These are phyloP conservation scores for Solanum pinnatisectum DNA, from an alignment of 257 asterid species.

Conservation along the genomic window DNA sequence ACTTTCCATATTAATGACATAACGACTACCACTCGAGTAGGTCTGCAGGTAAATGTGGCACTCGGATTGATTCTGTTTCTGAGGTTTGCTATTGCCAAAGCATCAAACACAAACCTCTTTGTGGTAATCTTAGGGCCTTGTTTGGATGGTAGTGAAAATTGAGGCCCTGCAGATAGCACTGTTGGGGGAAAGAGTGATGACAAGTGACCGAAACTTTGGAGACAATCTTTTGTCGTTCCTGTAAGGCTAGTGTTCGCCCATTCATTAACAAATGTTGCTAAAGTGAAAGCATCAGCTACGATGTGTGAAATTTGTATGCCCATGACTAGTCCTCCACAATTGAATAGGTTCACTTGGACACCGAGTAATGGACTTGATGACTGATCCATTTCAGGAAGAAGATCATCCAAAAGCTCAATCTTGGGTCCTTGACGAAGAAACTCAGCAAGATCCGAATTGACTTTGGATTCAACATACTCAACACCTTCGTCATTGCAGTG, in stretches of 20 bases:
- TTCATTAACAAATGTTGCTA: conserved; percentile 10
- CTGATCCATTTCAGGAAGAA: conserved; percentile 6
- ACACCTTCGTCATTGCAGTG: not conserved
- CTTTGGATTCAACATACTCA: not conserved
- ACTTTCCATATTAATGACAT: conserved; percentile 10
- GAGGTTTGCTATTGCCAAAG: not conserved
- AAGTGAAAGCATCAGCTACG: conserved; percentile 1
- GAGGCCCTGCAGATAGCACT: not conserved
- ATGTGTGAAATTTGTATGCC: conserved; percentile 17
- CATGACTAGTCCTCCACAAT: too few relatives aligned
- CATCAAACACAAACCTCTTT: conserved; percentile 8
- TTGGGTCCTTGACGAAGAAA: not conserved
- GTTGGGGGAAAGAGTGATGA: conserved; percentile 6
- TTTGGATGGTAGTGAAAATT: not conserved
- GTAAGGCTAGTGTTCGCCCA: conserved; percentile 11
- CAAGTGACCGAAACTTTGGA: conserved; percentile 7
- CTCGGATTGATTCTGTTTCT: not conserved
- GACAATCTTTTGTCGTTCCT: not conserved
- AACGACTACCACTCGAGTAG: conserved; percentile 7
- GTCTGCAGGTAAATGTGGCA: not conserved
- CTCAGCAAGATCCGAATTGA: not conserved
- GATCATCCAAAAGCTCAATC: not conserved
- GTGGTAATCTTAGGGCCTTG: not conserved
- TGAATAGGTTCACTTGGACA: too few relatives aligned
- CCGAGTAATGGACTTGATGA: not conserved